A percentile compares a stretch with the other conserved stretches of the same genome.
phyloP scores from a whole-genome alignment of 495 filamentous ascomycete genomes.

The Podospora pseudoanserina region DNA sequence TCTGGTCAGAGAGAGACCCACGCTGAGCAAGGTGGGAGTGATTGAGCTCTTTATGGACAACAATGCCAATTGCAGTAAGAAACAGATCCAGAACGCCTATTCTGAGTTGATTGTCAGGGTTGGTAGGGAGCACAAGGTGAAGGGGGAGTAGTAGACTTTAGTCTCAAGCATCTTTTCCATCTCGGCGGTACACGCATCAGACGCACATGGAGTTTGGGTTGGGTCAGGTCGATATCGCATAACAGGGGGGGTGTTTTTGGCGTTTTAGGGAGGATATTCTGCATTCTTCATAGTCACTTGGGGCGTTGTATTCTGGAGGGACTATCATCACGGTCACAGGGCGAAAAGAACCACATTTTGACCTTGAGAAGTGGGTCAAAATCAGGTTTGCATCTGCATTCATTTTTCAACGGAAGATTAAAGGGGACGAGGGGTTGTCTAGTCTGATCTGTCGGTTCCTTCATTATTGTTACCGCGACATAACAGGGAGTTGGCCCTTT shows the following conservation, averaged over 20 bases:
- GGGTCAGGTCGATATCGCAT: neutral
- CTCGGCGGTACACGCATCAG: neutral
- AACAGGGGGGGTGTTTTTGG: neutral
- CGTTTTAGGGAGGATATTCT: neutral
- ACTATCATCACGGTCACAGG: neutral
- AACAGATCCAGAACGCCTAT: conserved; percentile 30
- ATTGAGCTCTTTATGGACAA: conserved; percentile 29
- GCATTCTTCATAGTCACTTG: neutral
- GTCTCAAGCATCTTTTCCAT: neutral
- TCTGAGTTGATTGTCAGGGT: conserved; percentile 23
- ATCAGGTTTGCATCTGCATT: neutral
- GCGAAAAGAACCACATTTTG: neutral
- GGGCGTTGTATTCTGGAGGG: neutral
- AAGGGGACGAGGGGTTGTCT: neutral
- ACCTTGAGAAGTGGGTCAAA: neutral
- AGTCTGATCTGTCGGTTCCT: neutral
- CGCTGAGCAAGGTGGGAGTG: conserved; percentile 29
- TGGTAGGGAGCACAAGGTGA: conserved; percentile 26
- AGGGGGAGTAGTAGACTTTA: conserved; percentile 14
- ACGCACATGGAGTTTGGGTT: neutral
- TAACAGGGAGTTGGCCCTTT: neutral
- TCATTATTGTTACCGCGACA: neutral
- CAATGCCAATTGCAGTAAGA: conserved; percentile 15
- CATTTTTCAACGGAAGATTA: neutral
- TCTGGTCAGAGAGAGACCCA: conserved; percentile 24